These are phyloP conservation scores for Phyllosticta capitalensis DNA, from an alignment of 2,329 filamentous ascomycete species.

Conservation along the genomic window DNA sequence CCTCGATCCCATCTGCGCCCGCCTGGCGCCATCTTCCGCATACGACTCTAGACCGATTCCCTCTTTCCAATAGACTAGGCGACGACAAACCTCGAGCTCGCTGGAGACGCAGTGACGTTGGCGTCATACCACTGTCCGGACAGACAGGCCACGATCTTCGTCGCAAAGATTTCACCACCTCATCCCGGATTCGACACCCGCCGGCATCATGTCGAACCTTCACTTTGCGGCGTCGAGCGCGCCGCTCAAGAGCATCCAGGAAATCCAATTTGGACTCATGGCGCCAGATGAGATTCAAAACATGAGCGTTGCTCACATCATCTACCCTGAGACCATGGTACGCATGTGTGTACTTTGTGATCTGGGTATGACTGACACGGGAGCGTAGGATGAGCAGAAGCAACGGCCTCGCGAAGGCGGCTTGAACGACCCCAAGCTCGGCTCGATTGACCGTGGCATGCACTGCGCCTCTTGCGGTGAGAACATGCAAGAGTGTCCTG, in stretches of 20 bases:
- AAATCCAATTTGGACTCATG: slow-evolving; percentile 97
- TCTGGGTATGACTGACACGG: slow-evolving; percentile 16
- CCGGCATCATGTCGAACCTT: slow-evolving; percentile 63
- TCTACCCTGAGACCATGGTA: slow-evolving; percentile 97
- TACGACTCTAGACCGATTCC: neutral
- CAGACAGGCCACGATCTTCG: neutral
- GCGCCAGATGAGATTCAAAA: slow-evolving; percentile 98
- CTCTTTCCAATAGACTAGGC: neutral
- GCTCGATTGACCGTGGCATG: slow-evolving; percentile 91
- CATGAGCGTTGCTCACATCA: slow-evolving; percentile 92
- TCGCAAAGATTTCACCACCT: neutral
- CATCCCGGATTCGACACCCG: neutral
- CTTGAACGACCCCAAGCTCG: slow-evolving; percentile 89
- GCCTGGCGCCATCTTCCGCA: slow-evolving; percentile 1
- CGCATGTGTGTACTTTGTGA: slow-evolving; percentile 9
- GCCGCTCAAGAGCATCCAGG: slow-evolving; percentile 93
- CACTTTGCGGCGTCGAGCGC: slow-evolving; percentile 86
- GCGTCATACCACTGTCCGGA: slow-evolving; percentile 1
- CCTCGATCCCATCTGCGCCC: slow-evolving; percentile 16
- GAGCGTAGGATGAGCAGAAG: slow-evolving; percentile 66
- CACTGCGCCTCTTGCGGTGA: slow-evolving; percentile 96
- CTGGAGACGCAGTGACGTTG: slow-evolving; percentile 4
- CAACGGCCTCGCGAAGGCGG: slow-evolving; percentile 83
- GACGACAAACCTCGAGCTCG: slow-evolving; percentile 4
- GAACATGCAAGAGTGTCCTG: slow-evolving; percentile 89